Percentiles rank a stretch among this genome's conserved stretches.
Conservation (phyloP, 2,329 filamentous ascomycete species). For the Diaporthe sp. region DNA sequence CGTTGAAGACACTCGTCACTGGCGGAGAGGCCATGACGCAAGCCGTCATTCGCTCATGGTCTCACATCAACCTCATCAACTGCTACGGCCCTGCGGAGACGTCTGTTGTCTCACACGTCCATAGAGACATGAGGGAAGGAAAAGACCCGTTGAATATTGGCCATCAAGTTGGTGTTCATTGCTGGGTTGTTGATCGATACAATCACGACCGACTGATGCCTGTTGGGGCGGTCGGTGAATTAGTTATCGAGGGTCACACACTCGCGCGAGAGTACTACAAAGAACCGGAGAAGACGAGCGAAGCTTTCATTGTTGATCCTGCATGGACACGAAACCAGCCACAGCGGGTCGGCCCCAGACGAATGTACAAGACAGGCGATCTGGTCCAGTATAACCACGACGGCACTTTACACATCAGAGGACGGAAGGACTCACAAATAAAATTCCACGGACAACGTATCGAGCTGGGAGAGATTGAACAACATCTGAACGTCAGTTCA, state of each 20-base stretch:
- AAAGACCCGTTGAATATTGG: slow-evolving; percentile 1
- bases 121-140: slow-evolving; percentile 6
- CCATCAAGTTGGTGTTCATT: neutral
- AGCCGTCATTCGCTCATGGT: slow-evolving; percentile 40
- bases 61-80: slow-evolving; percentile 40
- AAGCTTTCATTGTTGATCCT: slow-evolving; percentile 37
- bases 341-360: neutral
- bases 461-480: slow-evolving; percentile 60
- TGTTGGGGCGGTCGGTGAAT: slow-evolving; percentile 48
- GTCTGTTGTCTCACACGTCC: slow-evolving; percentile 15
- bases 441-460: slow-evolving; percentile 64
- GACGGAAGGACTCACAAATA: slow-evolving; percentile 63
- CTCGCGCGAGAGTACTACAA: slow-evolving; percentile 50
- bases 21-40: slow-evolving; percentile 43
- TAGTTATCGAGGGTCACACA: slow-evolving; percentile 54
- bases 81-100: slow-evolving; percentile 43
- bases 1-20: slow-evolving; percentile 40
- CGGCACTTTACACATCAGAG: slow-evolving; percentile 52
- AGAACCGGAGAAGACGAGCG: slow-evolving; percentile 32
- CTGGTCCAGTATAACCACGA: slow-evolving; percentile 49
- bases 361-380: slow-evolving; percentile 53
- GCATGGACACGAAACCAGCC: neutral
- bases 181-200: slow-evolving; percentile 44
- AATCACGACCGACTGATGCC: slow-evolving; percentile 43
- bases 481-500: neutral